These are phyloP conservation scores for Spergularia bocconei DNA, from an alignment of 148 eudicot genomes.

Conservation along the genomic window DNA sequence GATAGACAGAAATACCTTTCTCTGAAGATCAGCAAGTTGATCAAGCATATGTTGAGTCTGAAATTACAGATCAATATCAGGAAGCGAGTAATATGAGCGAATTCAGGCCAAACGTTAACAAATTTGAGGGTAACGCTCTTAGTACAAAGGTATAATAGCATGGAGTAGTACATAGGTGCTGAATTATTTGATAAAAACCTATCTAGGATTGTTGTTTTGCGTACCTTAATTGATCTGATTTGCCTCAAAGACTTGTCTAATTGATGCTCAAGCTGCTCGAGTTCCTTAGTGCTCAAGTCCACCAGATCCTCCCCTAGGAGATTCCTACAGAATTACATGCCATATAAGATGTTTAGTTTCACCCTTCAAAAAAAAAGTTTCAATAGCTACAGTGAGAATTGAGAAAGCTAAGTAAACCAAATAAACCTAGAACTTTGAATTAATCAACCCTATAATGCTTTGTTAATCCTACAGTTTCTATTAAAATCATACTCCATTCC, in stretches of 20 bases:
- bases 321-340: conserved; percentile 37
- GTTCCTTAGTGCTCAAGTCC: conserved; percentile 52
- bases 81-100: too few relatives aligned
- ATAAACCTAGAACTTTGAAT: not conserved
- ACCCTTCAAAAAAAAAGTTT: not conserved
- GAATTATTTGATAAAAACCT: not conserved
- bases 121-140: too few relatives aligned
- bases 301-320: conserved; percentile 72
- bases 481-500: too few relatives aligned
- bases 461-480: too few relatives aligned
- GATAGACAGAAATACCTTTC: conserved; percentile 40
- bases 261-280: conserved; percentile 75
- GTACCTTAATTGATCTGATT: conserved; percentile 71
- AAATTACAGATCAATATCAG: not conserved
- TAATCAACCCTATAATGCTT: too few relatives aligned
- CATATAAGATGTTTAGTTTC: too few relatives aligned
- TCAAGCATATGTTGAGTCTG: conserved; percentile 73
- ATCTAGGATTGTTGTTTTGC: not conserved
- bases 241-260: conserved; percentile 68
- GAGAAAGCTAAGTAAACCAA: not conserved
- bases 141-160: not conserved
- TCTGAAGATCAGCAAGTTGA: conserved; percentile 68
- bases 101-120: too few relatives aligned
- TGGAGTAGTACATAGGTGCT: too few relatives aligned
- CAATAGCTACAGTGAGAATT: not conserved